Base-by-base conservation (phyloP, 768 basidiomycete genomes). In the Krasilnikovozyma curviuscula region DNA sequence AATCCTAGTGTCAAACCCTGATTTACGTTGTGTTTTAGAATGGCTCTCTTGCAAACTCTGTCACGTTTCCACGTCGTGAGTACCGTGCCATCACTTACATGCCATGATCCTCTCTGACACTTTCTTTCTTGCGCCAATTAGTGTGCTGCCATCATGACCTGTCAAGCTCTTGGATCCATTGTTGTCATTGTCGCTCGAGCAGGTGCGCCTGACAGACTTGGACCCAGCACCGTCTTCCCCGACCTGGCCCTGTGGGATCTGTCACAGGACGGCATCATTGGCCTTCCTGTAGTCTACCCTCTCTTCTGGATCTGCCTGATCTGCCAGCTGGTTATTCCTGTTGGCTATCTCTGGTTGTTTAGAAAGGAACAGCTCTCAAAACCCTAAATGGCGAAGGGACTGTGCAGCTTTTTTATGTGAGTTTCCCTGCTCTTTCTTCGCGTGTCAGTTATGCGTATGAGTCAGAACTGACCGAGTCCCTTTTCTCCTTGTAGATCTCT, bases 181-280 rank as follows among this genome's bases (percentile, higher is more conserved):
- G 82, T 84, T 63, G 88, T 91, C 48, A 91, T 91, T 77, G 64
- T 91, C 47, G 88, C 88, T 12, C 81, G 86, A 25, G 83, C 81
- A 18, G 85, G 82, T n/a, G 81, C 83, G 21, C 85, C 84, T 5
- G 82, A 88, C 59, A 69, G 77, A n/a, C 50, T 52, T 23, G 50
- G 50, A 10, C 50, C 50, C 8, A 42, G 25, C 23, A 52, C 46
- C 25, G 40, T 52, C 44, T 52, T 52, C 40, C 50, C 50, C 14
- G 30, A 52, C 34, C 24, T 47, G 2, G 50, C 40, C 1, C 34
- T 52, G 1, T 52, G 50, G 50, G 50, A 52, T 30, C 29, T 27
- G 40, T 27, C 32, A 12, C 19, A 46, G n/a, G 50, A 52, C 41
- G 50, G 50, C 5, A 25, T 46, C 33, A 23, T 7, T 1, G 25